Percentiles rank a stretch among this genome's conserved stretches.
Conservation (phyloP, 2,329 filamentous ascomycete species). For the Didymella pinodella region DNA sequence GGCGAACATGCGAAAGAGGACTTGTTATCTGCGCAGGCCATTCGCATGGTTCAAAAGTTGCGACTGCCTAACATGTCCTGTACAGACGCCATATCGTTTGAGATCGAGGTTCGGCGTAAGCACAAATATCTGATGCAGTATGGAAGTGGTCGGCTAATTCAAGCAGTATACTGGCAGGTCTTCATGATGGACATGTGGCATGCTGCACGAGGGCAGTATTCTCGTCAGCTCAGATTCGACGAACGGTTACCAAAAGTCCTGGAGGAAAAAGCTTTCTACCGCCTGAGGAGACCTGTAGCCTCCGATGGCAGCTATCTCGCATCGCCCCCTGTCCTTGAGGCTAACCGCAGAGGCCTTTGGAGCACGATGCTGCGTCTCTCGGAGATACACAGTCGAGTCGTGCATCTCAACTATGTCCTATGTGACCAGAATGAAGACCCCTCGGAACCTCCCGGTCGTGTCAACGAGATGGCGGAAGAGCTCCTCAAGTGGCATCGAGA, state of each 20-base stretch:
- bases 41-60: conserved; percentile 14
- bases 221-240: conserved; percentile 11
- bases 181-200: conserved; percentile 16
- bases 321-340: background rate
- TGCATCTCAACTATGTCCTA: conserved; percentile 14
- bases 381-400: conserved; percentile 14
- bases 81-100: conserved; percentile 4
- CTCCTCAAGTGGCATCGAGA: conserved; percentile 6
- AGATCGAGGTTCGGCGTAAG: conserved; percentile 9
- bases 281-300: background rate
- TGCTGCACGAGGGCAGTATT: conserved; percentile 5
- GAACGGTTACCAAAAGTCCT: conserved; percentile 3
- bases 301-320: background rate
- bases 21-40: conserved; percentile 12
- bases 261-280: conserved; percentile 11
- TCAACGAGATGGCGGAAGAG: conserved; percentile 13
- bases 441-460: background rate
- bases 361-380: conserved; percentile 15
- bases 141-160: background rate
- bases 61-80: conserved; percentile 1
- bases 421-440: conserved; percentile 5
- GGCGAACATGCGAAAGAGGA: conserved; percentile 9
- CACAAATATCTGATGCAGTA: background rate
- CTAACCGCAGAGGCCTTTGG: conserved; percentile 10
- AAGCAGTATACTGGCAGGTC: conserved; percentile 14